These are phyloP conservation scores for Jackrogersella minutella DNA, from an alignment of 495 filamentous ascomycete genomes.

Conservation along the genomic window DNA sequence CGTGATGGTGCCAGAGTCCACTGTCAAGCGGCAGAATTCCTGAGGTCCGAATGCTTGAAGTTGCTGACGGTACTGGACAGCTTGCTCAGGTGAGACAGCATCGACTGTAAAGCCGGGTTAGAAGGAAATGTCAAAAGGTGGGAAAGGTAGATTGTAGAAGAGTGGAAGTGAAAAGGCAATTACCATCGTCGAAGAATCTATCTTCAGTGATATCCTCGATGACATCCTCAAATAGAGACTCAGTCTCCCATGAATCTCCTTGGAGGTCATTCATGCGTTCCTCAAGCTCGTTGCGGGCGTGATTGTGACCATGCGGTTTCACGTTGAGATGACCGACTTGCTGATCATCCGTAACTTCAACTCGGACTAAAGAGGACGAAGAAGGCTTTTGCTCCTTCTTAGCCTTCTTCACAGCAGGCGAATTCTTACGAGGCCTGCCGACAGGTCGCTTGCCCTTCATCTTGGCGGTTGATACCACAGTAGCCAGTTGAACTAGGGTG, in stretches of 20 bases:
- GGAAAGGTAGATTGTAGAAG: constrained; percentile 16
- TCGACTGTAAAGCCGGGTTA: constrained; percentile 54
- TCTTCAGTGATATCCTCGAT: constrained; percentile 70
- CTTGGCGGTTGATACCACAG: background rate
- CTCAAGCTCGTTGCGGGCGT: constrained; percentile 56
- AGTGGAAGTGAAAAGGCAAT: constrained; percentile 40
- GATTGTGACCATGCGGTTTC: constrained; percentile 22
- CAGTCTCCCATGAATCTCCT: constrained; percentile 69
- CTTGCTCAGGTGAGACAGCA: constrained; percentile 78
- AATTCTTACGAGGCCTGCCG: constrained; percentile 29
- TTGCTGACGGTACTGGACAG: constrained; percentile 69
- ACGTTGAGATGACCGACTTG: constrained; percentile 40
- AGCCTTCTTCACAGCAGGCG: background rate
- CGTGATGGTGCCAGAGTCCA: constrained; percentile 71
- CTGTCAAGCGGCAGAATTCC: constrained; percentile 75
- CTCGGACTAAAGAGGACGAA: constrained; percentile 1
- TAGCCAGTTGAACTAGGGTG: too few relatives aligned
- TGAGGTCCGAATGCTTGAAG: constrained; percentile 78
- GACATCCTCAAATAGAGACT: constrained; percentile 73
- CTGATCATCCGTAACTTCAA: constrained; percentile 41
- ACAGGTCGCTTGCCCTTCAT: constrained; percentile 33
- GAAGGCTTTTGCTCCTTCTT: constrained; percentile 7
- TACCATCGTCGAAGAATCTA: constrained; percentile 65
- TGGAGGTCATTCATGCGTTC: constrained; percentile 69
- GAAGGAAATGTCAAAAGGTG: constrained; percentile 8